Evolutionary conservation across 1,284 basidiomycete genomes (phyloP).

Genomic region (Apiotrichum sp.): DNA sequence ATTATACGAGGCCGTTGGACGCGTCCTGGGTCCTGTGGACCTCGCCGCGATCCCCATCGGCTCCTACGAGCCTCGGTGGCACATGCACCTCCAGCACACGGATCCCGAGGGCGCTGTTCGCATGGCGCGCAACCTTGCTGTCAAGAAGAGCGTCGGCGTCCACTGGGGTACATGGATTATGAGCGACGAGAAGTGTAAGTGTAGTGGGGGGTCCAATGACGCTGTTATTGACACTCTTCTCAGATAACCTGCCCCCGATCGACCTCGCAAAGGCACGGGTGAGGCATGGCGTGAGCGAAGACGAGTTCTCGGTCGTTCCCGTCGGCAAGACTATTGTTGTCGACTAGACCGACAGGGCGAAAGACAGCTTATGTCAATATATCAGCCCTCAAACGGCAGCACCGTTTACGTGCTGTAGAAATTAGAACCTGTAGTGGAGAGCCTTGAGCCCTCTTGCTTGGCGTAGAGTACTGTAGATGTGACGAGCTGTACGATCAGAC

Average conservation of each 20-base stretch:
- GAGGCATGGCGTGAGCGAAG: conserved; percentile 30
- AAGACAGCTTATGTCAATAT: too few species aligned
- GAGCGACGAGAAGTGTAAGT: conserved; percentile 46
- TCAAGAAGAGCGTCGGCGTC: conserved; percentile 42
- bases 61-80: conserved; percentile 47
- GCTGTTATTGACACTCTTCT: background rate
- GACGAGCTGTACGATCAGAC: too few species aligned
- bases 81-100: conserved; percentile 47
- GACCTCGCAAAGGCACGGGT: conserved; percentile 35
- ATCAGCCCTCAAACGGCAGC: too few species aligned
- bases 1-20: conserved; percentile 47
- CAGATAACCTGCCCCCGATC: conserved; percentile 39
- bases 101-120: conserved; percentile 47
- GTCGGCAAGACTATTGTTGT: conserved; percentile 39
- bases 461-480: too few species aligned
- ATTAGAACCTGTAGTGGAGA: too few species aligned
- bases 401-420: too few species aligned
- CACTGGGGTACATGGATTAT: conserved; percentile 52
- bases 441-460: too few species aligned
- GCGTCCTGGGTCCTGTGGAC: conserved; percentile 47
- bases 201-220: too few species aligned
- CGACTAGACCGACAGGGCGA: conserved; percentile 13
- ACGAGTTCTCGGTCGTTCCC: conserved; percentile 31
- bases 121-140: conserved; percentile 42
- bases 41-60: conserved; percentile 50